A percentile compares a stretch with the other conserved stretches of the same genome.
Conservation (phyloP, 1,284 basidiomycete genomes). For the Moniliella sp. region DNA sequence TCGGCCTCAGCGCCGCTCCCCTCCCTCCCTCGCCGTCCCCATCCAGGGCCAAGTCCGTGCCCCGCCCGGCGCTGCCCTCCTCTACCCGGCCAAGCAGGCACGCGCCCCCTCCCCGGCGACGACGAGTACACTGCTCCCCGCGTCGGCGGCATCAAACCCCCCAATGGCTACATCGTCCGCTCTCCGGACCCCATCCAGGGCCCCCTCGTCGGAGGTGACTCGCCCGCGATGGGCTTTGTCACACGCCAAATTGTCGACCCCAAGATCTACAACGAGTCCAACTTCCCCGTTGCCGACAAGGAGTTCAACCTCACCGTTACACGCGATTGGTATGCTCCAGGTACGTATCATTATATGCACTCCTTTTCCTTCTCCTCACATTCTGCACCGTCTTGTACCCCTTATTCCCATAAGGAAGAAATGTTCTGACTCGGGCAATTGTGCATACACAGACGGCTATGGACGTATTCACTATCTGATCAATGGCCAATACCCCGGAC, state of each 20-base stretch:
- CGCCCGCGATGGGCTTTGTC: background rate
- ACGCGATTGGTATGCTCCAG: background rate
- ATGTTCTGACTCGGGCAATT: constrained; percentile 4
- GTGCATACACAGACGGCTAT: constrained; percentile 11
- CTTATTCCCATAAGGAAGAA: too few relatives aligned
- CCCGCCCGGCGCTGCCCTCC: too few relatives aligned
- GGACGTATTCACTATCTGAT: constrained; percentile 9
- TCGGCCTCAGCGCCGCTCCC: too few relatives aligned
- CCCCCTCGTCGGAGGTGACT: background rate
- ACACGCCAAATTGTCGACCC: background rate
- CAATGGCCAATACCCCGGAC: constrained; percentile 10
- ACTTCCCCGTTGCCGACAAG: background rate
- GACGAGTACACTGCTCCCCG: too few relatives aligned
- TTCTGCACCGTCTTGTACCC: too few relatives aligned
- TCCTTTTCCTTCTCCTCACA: background rate
- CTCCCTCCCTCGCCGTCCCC: too few relatives aligned
- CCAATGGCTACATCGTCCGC: too few relatives aligned
- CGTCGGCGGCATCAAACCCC: too few relatives aligned
- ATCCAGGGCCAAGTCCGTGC: too few relatives aligned
- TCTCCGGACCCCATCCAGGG: too few relatives aligned
- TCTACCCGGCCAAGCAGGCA: too few relatives aligned
- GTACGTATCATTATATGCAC: background rate
- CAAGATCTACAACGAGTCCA: background rate
- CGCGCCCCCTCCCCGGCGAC: too few relatives aligned
- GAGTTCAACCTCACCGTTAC: background rate